Evolutionary conservation across 257 asterid species (phyloP).

Genomic region (Ligustrum vulgare): DNA sequence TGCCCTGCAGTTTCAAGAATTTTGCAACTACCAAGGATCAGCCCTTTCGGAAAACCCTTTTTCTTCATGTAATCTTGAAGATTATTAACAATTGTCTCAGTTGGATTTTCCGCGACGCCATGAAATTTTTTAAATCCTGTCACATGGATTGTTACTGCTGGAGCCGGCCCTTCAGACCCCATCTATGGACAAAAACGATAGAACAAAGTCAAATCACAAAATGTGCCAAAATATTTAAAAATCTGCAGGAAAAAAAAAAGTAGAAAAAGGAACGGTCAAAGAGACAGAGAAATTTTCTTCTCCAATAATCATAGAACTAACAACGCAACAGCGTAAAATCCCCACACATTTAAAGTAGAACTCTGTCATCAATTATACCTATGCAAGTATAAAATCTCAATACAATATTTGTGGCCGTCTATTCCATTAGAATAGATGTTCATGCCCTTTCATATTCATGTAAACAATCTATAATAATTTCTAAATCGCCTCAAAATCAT

Average conservation of each 20-base stretch:
- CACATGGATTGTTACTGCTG: conserved; percentile 78
- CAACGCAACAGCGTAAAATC: not conserved
- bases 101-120: conserved; percentile 96
- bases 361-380: not conserved
- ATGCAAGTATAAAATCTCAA: not conserved
- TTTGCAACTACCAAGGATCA: conserved; percentile 85
- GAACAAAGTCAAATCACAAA: conserved; percentile 36
- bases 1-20: conserved; percentile 96
- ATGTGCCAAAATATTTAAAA: conserved; percentile 14
- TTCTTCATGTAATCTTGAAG: conserved; percentile 72
- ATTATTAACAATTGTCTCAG: conserved; percentile 78
- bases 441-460: not conserved
- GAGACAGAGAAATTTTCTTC: not conserved
- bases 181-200: conserved; percentile 44
- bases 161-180: conserved; percentile 95
- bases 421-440: not conserved
- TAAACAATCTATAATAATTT: not conserved
- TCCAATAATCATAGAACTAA: not conserved
- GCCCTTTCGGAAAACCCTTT: conserved; percentile 78
- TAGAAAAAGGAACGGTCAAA: not conserved
- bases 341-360: not conserved
- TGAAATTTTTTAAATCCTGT: conserved; percentile 93
- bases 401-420: not conserved
- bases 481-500: not conserved
- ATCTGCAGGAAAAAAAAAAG: conserved; percentile 29